A percentile compares a stretch with the other conserved stretches of the same genome.
These are phyloP conservation scores for Saccharomycopsis hybrid DNA, from an alignment of 1,139 yeast species.

Conservation along the genomic window DNA sequence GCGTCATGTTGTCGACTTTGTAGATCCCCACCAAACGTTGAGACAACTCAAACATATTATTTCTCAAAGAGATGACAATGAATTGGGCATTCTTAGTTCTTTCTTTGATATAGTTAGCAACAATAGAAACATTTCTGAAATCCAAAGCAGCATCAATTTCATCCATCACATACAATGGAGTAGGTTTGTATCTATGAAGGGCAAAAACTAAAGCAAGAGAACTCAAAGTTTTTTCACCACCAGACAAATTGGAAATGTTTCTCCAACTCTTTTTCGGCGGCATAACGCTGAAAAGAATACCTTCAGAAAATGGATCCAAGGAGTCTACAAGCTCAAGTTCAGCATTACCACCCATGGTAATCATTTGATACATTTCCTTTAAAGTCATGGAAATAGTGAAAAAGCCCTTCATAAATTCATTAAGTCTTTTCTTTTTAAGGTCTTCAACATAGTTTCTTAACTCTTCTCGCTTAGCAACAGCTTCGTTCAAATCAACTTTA, in stretches of 20 bases:
- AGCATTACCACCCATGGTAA: slow-evolving; percentile 99
- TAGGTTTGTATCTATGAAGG: slow-evolving; percentile 90
- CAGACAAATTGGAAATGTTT: slow-evolving; percentile 88
- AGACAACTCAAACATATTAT: slow-evolving; percentile 96
- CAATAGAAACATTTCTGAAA: slow-evolving; percentile 93
- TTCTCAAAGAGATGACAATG: slow-evolving; percentile 88
- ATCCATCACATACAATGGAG: slow-evolving; percentile 98
- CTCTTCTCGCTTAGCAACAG: slow-evolving; percentile 62
- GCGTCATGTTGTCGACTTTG: slow-evolving; percentile 87
- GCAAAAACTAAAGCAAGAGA: slow-evolving; percentile 96
- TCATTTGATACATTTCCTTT: slow-evolving; percentile 97
- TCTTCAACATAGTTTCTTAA: slow-evolving; percentile 61
- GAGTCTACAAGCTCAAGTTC: slow-evolving; percentile 94
- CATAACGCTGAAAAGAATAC: slow-evolving; percentile 95
- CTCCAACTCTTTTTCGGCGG: slow-evolving; percentile 99
- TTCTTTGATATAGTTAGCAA: slow-evolving; percentile 94
- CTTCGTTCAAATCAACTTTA: slow-evolving; percentile 56
- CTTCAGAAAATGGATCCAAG: slow-evolving; percentile 97
- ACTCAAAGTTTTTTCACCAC: slow-evolving; percentile 96
- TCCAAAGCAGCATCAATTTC: slow-evolving; percentile 99
- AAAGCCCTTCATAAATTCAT: slow-evolving; percentile 93
- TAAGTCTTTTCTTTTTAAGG: slow-evolving; percentile 65
- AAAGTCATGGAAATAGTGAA: slow-evolving; percentile 78
- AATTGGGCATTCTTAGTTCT: slow-evolving; percentile 95
- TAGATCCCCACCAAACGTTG: slow-evolving; percentile 92